Evolutionary conservation across 257 asterid genomes (phyloP).

Genomic region (Rhazya stricta): DNA sequence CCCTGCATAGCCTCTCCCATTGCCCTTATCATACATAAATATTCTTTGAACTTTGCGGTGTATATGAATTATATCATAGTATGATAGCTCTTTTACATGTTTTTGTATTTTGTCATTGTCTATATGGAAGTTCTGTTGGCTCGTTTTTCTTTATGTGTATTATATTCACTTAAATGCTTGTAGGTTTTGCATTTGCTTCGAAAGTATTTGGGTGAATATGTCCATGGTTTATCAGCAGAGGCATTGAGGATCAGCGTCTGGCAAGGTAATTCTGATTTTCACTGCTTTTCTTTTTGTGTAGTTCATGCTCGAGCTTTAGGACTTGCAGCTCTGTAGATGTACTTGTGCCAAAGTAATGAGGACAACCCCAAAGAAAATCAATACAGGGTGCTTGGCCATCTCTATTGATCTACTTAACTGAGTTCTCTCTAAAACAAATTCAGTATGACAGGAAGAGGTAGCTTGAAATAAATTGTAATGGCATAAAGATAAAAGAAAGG

Average conservation of each 20-base stretch:
- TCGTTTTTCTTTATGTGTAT: constrained; percentile 11
- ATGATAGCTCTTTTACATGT: not conserved
- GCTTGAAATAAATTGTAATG: not conserved
- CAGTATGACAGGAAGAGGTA: not conserved
- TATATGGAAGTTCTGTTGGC: not conserved
- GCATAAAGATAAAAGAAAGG: not conserved
- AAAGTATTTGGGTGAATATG: constrained; percentile 95
- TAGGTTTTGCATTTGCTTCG: constrained; percentile 99
- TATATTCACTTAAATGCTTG: constrained; percentile 18
- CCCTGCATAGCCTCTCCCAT: not conserved
- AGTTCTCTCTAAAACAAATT: not conserved
- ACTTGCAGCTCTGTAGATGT: not conserved
- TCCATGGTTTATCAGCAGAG: constrained; percentile 95
- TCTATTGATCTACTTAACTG: not conserved
- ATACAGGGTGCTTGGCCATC: not conserved
- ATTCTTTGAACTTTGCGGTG: not conserved
- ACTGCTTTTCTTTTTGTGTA: not conserved
- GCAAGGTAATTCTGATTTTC: constrained; percentile 58
- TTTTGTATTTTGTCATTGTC: constrained; percentile 1
- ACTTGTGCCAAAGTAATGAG: not conserved
- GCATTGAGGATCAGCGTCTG: constrained; percentile 97
- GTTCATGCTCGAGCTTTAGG: not conserved
- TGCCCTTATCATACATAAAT: not conserved
- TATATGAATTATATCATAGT: not conserved
- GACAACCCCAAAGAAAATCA: not conserved